Evolutionary conservation across 176 grass and related monocot genomes (phyloP), one percentile per base, ranked within the genome.

Genomic region (Olyra latifolia): DNA sequence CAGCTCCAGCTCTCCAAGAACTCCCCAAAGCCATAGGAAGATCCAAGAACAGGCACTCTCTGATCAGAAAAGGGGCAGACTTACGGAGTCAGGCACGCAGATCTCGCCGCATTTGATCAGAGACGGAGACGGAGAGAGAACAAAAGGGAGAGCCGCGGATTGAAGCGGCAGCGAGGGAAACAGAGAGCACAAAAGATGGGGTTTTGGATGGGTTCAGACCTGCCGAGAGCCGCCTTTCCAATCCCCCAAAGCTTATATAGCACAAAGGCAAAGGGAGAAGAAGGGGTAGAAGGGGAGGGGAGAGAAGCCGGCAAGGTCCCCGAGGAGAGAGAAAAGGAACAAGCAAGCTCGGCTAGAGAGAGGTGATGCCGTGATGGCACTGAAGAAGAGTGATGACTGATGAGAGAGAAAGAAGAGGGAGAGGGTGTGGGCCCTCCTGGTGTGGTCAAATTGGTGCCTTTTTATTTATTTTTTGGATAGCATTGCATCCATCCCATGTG

Each of bases 91-190:
- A 91, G 30, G 84, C 47, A 50, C 72, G 14, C 79, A 84, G 88
- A 91, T 89, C 82, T 89, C 54, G 62, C 87, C 32, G 70, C 87
- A 89, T 83, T 83, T 84, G 56, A 70, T 56, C 80, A 22, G 25
- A 65, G 39, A 67, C 62, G 5, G 74, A 14, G 44, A 53, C 40
- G 80, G 19, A 67, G 79, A 25, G 59, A 66, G 49, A 75, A 12
- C 23, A 17, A 76, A 23, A 70, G 13, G 15, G 44, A 55, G 54
- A 71, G 13, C 78, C 23, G 53, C 41, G 41, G 54, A 43, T 45
- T 61, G 41, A 81, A 61, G 66, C 13, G 55, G 69, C 80, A 35
- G 83, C 74, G 83, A 77, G 44, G 41, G 45, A 44, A 28, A 19
- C 50, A 25, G 74, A 44, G 43, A 13, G 15, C 13, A 82, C 54